These are phyloP conservation scores for Kregervanrija pseudodelftensis DNA, from an alignment of 805 yeast species.

Conservation along the genomic window DNA sequence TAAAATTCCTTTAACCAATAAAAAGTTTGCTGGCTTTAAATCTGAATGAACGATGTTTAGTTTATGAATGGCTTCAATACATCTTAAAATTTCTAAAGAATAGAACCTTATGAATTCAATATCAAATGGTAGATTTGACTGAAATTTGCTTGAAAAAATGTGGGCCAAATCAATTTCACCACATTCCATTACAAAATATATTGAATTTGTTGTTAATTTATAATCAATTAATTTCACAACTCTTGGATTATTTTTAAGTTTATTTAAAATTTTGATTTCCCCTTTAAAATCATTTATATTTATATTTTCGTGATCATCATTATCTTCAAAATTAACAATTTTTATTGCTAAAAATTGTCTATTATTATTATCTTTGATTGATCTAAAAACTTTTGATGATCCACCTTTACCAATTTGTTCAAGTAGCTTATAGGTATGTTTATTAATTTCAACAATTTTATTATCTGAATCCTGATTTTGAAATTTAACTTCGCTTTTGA, in stretches of 20 bases:
- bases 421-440: conserved; percentile 58
- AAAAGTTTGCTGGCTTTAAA: conserved; percentile 58
- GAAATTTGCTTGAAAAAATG: conserved; percentile 42
- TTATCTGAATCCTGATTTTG: conserved; percentile 3
- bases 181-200: conserved; percentile 84
- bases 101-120: conserved; percentile 73
- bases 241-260: conserved; percentile 52
- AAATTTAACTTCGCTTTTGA: not conserved
- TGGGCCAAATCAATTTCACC: conserved; percentile 89
- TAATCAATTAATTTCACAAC: conserved; percentile 77
- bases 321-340: conserved; percentile 71
- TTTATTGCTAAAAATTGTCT: conserved; percentile 58
- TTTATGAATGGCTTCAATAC: conserved; percentile 83
- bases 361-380: conserved; percentile 38
- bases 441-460: conserved; percentile 38
- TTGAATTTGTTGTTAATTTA: conserved; percentile 54
- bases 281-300: conserved; percentile 80
- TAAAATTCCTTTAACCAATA: conserved; percentile 74
- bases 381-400: conserved; percentile 77
- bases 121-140: conserved; percentile 47
- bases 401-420: conserved; percentile 90
- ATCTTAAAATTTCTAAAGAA: conserved; percentile 67
- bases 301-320: conserved; percentile 46
- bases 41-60: conserved; percentile 62
- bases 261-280: conserved; percentile 69